Evolutionary conservation across 805 yeast species (phyloP).

Genomic region (Kluyveromyces wickerhamii): DNA sequence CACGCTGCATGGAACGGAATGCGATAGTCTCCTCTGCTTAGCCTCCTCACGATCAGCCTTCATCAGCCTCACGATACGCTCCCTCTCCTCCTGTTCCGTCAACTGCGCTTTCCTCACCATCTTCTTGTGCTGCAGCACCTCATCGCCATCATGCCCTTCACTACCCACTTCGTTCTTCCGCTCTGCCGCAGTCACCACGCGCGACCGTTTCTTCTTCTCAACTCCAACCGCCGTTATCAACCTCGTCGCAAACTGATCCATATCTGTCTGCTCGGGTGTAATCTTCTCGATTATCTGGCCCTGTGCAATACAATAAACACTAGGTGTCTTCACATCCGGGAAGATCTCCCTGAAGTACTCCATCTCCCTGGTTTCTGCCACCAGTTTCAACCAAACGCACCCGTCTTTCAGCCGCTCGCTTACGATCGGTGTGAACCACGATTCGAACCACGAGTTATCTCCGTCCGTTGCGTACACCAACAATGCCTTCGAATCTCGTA

Average conservation of each 20-base stretch:
- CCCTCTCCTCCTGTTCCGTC: constrained; percentile 42
- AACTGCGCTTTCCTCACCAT: background rate
- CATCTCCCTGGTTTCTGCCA: constrained; percentile 37
- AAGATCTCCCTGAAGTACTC: constrained; percentile 47
- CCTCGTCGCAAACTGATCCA: constrained; percentile 5
- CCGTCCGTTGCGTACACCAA: constrained; percentile 32
- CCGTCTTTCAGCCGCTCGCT: constrained; percentile 13
- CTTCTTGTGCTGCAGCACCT: background rate
- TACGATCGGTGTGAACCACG: constrained; percentile 17
- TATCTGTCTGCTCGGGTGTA: constrained; percentile 3
- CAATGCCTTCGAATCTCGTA: constrained; percentile 31
- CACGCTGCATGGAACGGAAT: constrained; percentile 10
- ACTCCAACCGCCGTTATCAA: constrained; percentile 1
- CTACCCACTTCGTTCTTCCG: background rate
- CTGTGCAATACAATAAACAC: constrained; percentile 45
- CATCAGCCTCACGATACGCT: constrained; percentile 45
- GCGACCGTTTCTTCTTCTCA: background rate
- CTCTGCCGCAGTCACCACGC: background rate
- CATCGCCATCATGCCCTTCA: background rate
- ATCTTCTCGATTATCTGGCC: constrained; percentile 36
- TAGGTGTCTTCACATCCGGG: constrained; percentile 43
- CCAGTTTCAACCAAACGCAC: constrained; percentile 35
- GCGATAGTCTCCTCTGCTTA: constrained; percentile 8
- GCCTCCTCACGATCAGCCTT: constrained; percentile 47
- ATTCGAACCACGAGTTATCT: constrained; percentile 24